These are phyloP conservation scores for Coffea eugenioides DNA, from an alignment of 257 asterid genomes.

Conservation along the genomic window DNA sequence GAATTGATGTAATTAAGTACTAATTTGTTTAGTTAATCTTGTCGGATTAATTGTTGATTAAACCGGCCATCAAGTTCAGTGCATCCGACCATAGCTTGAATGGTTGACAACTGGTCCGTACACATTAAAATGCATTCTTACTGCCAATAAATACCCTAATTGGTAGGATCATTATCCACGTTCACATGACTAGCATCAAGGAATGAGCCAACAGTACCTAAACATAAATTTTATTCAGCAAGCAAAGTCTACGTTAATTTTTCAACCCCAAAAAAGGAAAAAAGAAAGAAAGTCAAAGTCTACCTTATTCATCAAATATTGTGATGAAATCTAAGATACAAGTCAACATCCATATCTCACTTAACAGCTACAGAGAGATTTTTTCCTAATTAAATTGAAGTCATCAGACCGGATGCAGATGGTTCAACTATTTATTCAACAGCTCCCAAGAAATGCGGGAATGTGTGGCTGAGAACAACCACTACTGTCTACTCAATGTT, in stretches of 20 bases:
- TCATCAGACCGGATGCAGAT: not conserved
- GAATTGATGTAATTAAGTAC: not conserved
- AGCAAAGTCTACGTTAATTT: not conserved
- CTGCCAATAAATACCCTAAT: not conserved
- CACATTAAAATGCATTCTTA: not conserved
- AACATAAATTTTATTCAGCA: not conserved
- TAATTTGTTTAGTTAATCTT: not conserved
- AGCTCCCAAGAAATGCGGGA: not conserved
- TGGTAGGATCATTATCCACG: not conserved
- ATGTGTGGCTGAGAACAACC: not conserved
- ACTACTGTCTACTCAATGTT: not conserved
- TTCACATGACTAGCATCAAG: too few species aligned
- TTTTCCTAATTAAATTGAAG: not conserved
- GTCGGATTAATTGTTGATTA: not conserved
- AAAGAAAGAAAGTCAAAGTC: too few species aligned
- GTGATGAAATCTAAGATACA: not conserved
- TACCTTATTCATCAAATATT: not conserved
- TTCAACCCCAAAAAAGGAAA: not conserved
- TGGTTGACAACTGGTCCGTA: not conserved
- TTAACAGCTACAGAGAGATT: not conserved
- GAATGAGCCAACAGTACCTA: not conserved
- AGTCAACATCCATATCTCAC: not conserved
- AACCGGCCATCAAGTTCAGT: conserved; percentile 6
- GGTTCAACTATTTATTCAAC: not conserved
- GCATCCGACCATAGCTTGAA: conserved; percentile 6